These are phyloP conservation scores for Coemansia sp. DNA, from an alignment of 192 early-diverging fungal species.

Conservation along the genomic window DNA sequence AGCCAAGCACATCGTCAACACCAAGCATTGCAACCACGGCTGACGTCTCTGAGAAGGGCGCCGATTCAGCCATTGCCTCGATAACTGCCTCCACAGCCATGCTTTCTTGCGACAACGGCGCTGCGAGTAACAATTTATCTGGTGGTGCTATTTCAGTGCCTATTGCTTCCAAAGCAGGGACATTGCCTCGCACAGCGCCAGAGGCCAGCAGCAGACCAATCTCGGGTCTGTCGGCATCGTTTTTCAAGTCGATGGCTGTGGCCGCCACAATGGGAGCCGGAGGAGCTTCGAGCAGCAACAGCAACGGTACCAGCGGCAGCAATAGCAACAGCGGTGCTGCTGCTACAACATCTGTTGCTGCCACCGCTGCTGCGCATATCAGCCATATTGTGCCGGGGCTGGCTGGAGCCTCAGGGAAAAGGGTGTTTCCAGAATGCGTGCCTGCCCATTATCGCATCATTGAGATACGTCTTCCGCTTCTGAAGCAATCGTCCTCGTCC, in stretches of 20 bases:
- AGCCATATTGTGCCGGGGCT: conserved; percentile 37
- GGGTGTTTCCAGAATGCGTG: conserved; percentile 37
- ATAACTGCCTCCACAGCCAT: conserved; percentile 2
- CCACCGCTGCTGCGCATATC: not conserved
- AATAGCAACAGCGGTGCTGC: not conserved
- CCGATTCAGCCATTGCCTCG: conserved; percentile 3
- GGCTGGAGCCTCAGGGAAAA: conserved; percentile 27
- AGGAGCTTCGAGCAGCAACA: not conserved
- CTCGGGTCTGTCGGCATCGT: conserved; percentile 13
- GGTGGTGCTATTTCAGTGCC: not conserved
- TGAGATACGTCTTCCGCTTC: conserved; percentile 42
- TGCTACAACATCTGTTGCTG: not conserved
- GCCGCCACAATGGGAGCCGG: not conserved
- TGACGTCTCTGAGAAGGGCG: not conserved
- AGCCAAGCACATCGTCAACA: not conserved
- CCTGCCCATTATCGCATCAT: conserved; percentile 40
- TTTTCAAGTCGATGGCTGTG: conserved; percentile 16
- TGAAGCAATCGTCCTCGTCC: conserved; percentile 24
- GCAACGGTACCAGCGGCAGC: not conserved
- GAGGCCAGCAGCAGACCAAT: conserved; percentile 8
- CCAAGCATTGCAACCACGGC: conserved; percentile 4
- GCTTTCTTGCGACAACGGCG: not conserved
- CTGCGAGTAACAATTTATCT: not conserved
- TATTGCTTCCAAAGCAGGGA: not conserved
- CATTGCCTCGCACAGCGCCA: not conserved